Base-by-base conservation (phyloP, 1,284 basidiomycete species). In the Pulveroboletus sp. region DNA sequence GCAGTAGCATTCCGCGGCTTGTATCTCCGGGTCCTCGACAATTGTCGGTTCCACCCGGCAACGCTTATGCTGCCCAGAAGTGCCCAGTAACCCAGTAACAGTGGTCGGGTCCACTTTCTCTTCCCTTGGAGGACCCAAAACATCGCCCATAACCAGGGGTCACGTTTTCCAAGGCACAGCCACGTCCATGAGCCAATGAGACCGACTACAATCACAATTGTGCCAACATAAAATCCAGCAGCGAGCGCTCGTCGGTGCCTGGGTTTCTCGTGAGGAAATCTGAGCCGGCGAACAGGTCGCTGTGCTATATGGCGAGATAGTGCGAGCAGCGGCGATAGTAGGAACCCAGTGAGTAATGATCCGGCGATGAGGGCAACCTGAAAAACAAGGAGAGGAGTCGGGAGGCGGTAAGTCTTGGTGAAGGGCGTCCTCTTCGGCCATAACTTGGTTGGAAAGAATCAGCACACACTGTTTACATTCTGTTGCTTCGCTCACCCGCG, bases 301-400 rank as follows among this genome's bases (percentile, higher is more conserved):
- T 94, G 94, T 0, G 96, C 96, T 58, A 97, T 91, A 69, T 95
- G 89, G 1, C 97, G 85, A 17, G 95, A 97, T 18, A 98, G 83
- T 53, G 95, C 90, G 18, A 99, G 88, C 12, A 99, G 80, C 0
- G 97, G 97, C 0, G 94, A 94, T n/a, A 99, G 84, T 14, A 98
- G 78, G 74, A 98, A 94, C 7, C 97, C 97, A 17, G 89, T 88
- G 25, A 98, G 79, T 57, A 99, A 85, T 0, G 94, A 91, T 26
- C 97, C 97, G 11, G 92, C 92, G 47, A 99, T 91, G 36, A 99
- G 82, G 1, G 97, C 94, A 40, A 96, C 82, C 71, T 99, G 97
- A 72, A 95, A 96, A 47, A 91, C 85, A 46, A 99, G 81, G 14
- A 99, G 81, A 5, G 96, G 95, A 0, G 93, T 97, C 3, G 97